Evolutionary conservation across 2,329 filamentous ascomycete genomes (phyloP).

Genomic region (Neonectria punicea): DNA sequence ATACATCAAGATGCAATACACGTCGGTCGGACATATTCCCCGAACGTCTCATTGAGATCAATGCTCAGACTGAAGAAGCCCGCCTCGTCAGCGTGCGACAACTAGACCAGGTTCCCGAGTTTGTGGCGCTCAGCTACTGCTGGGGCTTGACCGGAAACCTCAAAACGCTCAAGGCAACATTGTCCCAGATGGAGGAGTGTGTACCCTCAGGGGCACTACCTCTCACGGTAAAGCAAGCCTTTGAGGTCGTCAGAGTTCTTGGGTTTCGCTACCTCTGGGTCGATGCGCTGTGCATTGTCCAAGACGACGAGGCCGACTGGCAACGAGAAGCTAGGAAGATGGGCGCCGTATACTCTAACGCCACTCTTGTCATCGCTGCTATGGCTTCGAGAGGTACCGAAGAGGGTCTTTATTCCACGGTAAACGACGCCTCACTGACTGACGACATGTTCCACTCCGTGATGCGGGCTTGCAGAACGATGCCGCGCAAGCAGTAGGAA

Average conservation of each 20-base stretch:
- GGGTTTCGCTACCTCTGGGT: slow-evolving; percentile 17
- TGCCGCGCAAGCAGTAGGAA: neutral
- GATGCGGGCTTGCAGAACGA: neutral
- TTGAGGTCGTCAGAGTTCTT: neutral
- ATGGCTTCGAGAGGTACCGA: neutral
- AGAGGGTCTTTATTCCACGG: neutral
- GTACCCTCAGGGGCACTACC: neutral
- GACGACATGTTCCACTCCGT: neutral
- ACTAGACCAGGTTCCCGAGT: neutral
- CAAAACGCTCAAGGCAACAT: slow-evolving; percentile 9
- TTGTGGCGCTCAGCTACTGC: slow-evolving; percentile 24
- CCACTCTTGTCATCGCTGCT: slow-evolving; percentile 4
- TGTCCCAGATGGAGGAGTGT: neutral
- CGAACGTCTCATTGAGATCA: neutral
- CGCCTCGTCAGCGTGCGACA: neutral
- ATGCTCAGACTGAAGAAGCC: neutral
- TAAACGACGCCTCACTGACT: neutral
- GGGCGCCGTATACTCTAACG: slow-evolving; percentile 15
- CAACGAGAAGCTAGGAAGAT: slow-evolving; percentile 14
- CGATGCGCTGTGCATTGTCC: slow-evolving; percentile 18
- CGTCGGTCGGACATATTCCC: neutral
- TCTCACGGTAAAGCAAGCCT: slow-evolving; percentile 3
- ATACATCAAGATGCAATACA: neutral
- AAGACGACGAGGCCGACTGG: slow-evolving; percentile 15
- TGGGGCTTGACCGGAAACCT: slow-evolving; percentile 16